Percentiles rank a stretch among this genome's conserved stretches.
phyloP scores from a whole-genome alignment of 371 early-diverging fungal species.

The Mucor plumbeus region DNA sequence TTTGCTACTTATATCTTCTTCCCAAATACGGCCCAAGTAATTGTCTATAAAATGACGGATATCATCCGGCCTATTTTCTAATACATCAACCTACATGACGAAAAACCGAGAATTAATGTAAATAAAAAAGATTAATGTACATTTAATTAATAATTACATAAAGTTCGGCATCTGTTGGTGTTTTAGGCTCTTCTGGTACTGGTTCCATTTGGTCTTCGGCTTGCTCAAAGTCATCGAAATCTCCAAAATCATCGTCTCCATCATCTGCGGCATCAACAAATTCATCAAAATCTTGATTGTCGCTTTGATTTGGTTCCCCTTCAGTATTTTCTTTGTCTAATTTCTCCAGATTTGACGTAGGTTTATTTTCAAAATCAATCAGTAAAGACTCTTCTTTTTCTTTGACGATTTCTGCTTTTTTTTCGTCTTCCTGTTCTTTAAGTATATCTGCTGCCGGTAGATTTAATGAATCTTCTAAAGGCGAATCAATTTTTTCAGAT shows the following conservation, averaged over 20 bases:
- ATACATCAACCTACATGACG: constrained; percentile 19
- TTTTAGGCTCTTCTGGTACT: constrained; percentile 2
- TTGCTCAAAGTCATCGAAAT: constrained; percentile 52
- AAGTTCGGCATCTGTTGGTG: constrained; percentile 39
- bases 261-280: constrained; percentile 19
- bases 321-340: not conserved
- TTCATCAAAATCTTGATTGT: constrained; percentile 11
- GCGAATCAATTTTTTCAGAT: not conserved
- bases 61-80: constrained; percentile 22
- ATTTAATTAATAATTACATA: constrained; percentile 33
- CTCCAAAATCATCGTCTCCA: constrained; percentile 29
- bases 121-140: not conserved
- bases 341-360: not conserved
- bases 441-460: not conserved
- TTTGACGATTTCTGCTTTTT: not conserved
- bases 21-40: constrained; percentile 26
- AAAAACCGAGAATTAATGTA: not conserved
- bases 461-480: not conserved
- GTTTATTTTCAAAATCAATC: not conserved
- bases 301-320: not conserved
- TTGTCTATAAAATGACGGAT: constrained; percentile 23
- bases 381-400: not conserved
- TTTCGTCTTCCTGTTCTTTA: not conserved
- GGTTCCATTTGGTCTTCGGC: not conserved
- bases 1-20: not conserved